Percentiles rank a stretch among this genome's conserved stretches.
These are phyloP conservation scores for Fusarium torulosum DNA, from an alignment of 2,329 filamentous ascomycete species.

Conservation along the genomic window DNA sequence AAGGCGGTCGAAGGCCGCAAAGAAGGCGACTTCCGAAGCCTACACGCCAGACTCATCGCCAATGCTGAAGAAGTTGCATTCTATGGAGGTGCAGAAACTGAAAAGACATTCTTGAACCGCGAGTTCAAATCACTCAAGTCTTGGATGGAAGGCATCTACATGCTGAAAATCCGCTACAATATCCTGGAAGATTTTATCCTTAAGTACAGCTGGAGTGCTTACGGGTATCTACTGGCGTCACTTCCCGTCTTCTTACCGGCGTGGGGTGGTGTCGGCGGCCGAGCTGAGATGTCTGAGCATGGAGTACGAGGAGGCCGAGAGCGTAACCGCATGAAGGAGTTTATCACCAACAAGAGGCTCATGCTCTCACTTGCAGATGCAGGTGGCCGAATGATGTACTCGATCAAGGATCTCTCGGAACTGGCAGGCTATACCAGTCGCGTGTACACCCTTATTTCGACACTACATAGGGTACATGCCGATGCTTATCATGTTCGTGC, in stretches of 20 bases:
- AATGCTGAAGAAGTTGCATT: conserved; percentile 99
- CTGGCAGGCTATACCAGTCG: conserved; percentile 95
- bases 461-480: conserved; percentile 92
- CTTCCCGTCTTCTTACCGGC: conserved; percentile 94
- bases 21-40: conserved; percentile 92
- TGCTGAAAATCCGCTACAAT: conserved; percentile 97
- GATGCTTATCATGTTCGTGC: conserved; percentile 81
- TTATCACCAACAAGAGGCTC: conserved; percentile 98
- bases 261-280: conserved; percentile 87
- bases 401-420: conserved; percentile 97
- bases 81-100: conserved; percentile 94
- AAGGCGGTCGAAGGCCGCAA: conserved; percentile 96
- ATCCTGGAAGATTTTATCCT: conserved; percentile 98
- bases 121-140: conserved; percentile 93
- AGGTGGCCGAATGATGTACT: conserved; percentile 99
- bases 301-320: conserved; percentile 71
- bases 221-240: conserved; percentile 93
- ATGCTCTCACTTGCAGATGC: conserved; percentile 98
- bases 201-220: conserved; percentile 99
- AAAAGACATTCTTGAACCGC: conserved; percentile 90
- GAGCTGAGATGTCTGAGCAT: conserved; percentile 71
- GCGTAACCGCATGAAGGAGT: conserved; percentile 93
- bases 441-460: conserved; percentile 95
- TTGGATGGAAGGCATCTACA: conserved; percentile 99
- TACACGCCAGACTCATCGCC: conserved; percentile 92